phyloP scores from a whole-genome alignment of 805 yeast genomes.

The Kazachstania bromeliacearum region DNA sequence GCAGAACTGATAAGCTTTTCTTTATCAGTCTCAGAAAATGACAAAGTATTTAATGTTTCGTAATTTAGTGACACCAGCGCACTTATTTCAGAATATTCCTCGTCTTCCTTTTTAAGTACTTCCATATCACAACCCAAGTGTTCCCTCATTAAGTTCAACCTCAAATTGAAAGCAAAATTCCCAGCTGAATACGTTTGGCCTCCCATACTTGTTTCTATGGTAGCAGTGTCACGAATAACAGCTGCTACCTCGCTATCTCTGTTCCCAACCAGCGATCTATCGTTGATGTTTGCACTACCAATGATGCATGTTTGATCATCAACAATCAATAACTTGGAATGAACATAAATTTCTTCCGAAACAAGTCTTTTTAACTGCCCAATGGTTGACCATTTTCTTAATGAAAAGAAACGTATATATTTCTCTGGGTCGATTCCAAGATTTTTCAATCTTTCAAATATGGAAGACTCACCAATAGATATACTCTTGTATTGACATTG shows the following conservation, averaged over 20 bases:
- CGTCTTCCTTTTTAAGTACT: conserved; percentile 67
- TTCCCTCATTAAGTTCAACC: conserved; percentile 92
- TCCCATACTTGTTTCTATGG: conserved; percentile 59
- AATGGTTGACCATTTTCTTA: conserved; percentile 91
- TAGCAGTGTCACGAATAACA: conserved; percentile 72
- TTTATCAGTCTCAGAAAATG: conserved; percentile 3
- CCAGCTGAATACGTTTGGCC: conserved; percentile 77
- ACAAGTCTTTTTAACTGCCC: conserved; percentile 66
- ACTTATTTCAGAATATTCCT: conserved; percentile 45
- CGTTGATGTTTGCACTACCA: conserved; percentile 96
- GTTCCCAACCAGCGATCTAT: conserved; percentile 87
- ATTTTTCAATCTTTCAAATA: conserved; percentile 69
- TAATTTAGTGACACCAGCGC: conserved; percentile 27
- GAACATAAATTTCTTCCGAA: conserved; percentile 89
- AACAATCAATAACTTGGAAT: conserved; percentile 83
- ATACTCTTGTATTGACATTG: conserved; percentile 93
- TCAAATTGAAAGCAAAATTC: conserved; percentile 76
- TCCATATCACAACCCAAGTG: conserved; percentile 93
- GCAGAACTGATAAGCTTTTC: conserved; percentile 39
- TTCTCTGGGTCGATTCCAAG: conserved; percentile 83
- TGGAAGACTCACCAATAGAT: conserved; percentile 79
- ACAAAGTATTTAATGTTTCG: conserved; percentile 16
- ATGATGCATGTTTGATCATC: conserved; percentile 91
- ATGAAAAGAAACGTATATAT: conserved; percentile 82
- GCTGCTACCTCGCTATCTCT: conserved; percentile 95